Conservation (phyloP, 192 early-diverging fungal species). For the Rhizophagus sp. region DNA sequence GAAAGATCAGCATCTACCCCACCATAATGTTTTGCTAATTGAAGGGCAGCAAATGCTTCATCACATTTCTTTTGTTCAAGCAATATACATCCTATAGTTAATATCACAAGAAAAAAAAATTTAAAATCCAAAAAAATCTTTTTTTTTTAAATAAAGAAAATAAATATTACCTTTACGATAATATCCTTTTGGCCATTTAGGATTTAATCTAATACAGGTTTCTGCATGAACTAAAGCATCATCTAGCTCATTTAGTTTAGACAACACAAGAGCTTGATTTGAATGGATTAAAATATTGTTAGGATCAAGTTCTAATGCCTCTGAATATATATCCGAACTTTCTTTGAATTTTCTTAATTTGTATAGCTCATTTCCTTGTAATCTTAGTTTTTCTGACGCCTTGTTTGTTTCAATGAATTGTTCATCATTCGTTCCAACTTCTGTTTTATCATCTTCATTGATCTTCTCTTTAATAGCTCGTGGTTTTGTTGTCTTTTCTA, state of each 20-base stretch:
- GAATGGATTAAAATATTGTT: slow-evolving; percentile 15
- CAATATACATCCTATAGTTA: slow-evolving; percentile 21
- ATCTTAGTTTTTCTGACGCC: slow-evolving; percentile 8
- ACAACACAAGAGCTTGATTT: slow-evolving; percentile 12
- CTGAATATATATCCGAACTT: not conserved
- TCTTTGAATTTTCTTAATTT: slow-evolving; percentile 14
- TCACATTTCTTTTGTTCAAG: slow-evolving; percentile 17
- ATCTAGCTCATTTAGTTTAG: slow-evolving; percentile 7
- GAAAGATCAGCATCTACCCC: not conserved
- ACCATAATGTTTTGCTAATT: not conserved
- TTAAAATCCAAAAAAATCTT: not conserved
- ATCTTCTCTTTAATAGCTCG: not conserved
- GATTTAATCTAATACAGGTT: slow-evolving; percentile 9
- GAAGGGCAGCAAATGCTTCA: not conserved
- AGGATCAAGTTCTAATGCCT: slow-evolving; percentile 17
- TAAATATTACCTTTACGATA: slow-evolving; percentile 17
- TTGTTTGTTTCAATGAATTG: not conserved
- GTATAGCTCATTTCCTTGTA: slow-evolving; percentile 21
- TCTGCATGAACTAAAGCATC: slow-evolving; percentile 22
- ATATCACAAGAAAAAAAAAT: not conserved
- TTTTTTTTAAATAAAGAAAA: too few species aligned
- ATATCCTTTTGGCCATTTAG: slow-evolving; percentile 23
- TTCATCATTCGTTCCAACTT: not conserved
- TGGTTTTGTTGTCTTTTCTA: not conserved
- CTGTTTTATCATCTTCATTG: not conserved